Evolutionary conservation across 2,329 filamentous ascomycete genomes (phyloP), one percentile per base, ranked within the genome.

Genomic region (Exophiala aquamarina): DNA sequence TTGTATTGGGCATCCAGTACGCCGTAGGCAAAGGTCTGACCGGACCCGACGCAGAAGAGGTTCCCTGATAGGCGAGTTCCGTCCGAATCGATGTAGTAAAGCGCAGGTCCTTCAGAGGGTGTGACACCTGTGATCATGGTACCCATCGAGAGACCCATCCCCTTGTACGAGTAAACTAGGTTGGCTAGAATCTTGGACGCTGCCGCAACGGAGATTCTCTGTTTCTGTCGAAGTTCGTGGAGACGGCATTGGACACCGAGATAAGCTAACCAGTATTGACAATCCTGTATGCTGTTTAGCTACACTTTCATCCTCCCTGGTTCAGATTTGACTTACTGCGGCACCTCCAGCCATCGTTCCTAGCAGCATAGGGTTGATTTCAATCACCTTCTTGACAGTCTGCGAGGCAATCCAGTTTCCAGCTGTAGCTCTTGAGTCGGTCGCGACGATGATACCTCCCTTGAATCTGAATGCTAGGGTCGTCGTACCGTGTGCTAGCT

Each of bases 351-450:
- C 93, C 92, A 98, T 95, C 60, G 93, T 98, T 58, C 93, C 93
- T 64, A 98, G 75, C 71, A 98, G 79, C 71, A 86, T 87, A 72
- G 79, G 89, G 77, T 95, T 95, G 78, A 95, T 95, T 79, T 95
- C 90, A 66, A 98, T 97, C 61, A 98, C 93, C 81, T 98, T 98
- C 84, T 98, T 98, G 66, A 98, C 93, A 44, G 93, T 98, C 79
- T 98, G 93, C 74, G 89, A 95, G 59, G 93, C 93, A 72, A 98
- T 98, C 93, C 93, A 98, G 81, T 93, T 94, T 64, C 93, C 93
- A 21, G 93, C 92, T 38, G 93, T 95, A 51, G 93, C 93, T 74
- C 93, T 84, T 51, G 93, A 98, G 75, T 98, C 93, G 50, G 93
- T 98, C 44, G 92, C 92, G 42, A 98, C 92, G 66, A 98, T 94